phyloP scores from a whole-genome alignment of 2,329 filamentous ascomycete species.

The Penicillium polonicum region DNA sequence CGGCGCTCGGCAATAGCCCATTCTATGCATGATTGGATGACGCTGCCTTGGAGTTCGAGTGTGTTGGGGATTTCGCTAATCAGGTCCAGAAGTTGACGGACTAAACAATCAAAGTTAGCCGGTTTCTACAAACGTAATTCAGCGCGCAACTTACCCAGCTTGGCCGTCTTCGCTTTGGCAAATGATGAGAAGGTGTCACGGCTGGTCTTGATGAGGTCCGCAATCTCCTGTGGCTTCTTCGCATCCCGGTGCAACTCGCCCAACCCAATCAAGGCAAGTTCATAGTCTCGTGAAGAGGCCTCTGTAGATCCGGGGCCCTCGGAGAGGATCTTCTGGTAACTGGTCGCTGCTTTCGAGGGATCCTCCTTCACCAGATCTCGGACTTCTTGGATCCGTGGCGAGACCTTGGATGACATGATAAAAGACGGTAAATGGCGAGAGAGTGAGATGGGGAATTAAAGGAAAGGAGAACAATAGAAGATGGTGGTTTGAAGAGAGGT shows the following conservation, averaged over 20 bases:
- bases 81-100: slow-evolving; percentile 93
- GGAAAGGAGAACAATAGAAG: slow-evolving; percentile 6
- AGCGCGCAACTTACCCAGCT: slow-evolving; percentile 69
- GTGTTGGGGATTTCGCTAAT: slow-evolving; percentile 92
- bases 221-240: slow-evolving; percentile 79
- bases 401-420: slow-evolving; percentile 52
- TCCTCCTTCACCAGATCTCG: slow-evolving; percentile 78
- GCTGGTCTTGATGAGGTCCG: slow-evolving; percentile 85
- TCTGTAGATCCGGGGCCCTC: slow-evolving; percentile 82
- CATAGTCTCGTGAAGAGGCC: slow-evolving; percentile 84
- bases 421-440: slow-evolving; percentile 3
- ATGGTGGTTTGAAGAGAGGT: slow-evolving; percentile 19
- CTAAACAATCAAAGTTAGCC: slow-evolving; percentile 48
- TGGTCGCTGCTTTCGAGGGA: slow-evolving; percentile 77
- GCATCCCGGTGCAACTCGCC: slow-evolving; percentile 87
- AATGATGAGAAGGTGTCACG: slow-evolving; percentile 90
- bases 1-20: slow-evolving; percentile 95
- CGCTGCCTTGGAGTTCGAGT: slow-evolving; percentile 87
- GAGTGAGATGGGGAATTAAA: neutral
- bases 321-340: slow-evolving; percentile 87
- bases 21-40: slow-evolving; percentile 99
- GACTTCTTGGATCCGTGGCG: slow-evolving; percentile 79
- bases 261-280: slow-evolving; percentile 80
- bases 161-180: slow-evolving; percentile 97
- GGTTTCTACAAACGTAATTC: neutral